Conservation (phyloP, 2,329 filamentous ascomycete genomes). For the Verticillium alfalfae region DNA sequence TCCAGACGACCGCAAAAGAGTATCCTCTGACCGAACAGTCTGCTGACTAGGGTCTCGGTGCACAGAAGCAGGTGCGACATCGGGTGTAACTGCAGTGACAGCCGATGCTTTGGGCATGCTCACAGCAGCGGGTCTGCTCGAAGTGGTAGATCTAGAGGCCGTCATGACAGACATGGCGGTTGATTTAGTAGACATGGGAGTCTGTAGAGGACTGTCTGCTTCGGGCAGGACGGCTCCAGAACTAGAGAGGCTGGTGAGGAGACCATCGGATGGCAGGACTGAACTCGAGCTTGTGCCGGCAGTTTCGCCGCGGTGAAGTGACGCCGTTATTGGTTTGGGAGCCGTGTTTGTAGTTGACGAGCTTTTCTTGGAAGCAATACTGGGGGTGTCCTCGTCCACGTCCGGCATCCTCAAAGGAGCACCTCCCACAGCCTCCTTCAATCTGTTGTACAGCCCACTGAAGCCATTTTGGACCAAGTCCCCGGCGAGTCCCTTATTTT, state of each 20-base stretch:
- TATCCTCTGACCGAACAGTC: constrained; percentile 36
- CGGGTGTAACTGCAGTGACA: constrained; percentile 36
- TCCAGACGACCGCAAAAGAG: constrained; percentile 25
- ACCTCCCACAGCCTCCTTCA: constrained; percentile 76
- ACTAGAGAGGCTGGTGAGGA: constrained; percentile 30
- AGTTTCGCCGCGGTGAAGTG: constrained; percentile 36
- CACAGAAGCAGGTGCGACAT: constrained; percentile 43
- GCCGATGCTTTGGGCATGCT: constrained; percentile 37
- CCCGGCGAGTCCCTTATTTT: constrained; percentile 64
- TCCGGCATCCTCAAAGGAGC: constrained; percentile 42
- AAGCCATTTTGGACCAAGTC: constrained; percentile 80
- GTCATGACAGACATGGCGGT: constrained; percentile 42
- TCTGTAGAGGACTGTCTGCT: constrained; percentile 33
- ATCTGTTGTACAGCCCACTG: constrained; percentile 80
- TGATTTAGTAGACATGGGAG: constrained; percentile 37
- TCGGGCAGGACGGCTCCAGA: constrained; percentile 23
- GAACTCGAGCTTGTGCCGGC: constrained; percentile 23
- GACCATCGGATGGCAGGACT: constrained; percentile 22
- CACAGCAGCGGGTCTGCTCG: constrained; percentile 32
- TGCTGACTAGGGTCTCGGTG: constrained; percentile 41
- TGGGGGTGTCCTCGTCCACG: constrained; percentile 29
- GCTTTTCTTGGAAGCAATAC: constrained; percentile 30
- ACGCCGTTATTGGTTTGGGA: constrained; percentile 30
- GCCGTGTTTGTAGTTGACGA: constrained; percentile 31
- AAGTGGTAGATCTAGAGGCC: constrained; percentile 33